Evolutionary conservation across 2,329 filamentous ascomycete genomes (phyloP).

Genomic region (Kalmusia sp.): DNA sequence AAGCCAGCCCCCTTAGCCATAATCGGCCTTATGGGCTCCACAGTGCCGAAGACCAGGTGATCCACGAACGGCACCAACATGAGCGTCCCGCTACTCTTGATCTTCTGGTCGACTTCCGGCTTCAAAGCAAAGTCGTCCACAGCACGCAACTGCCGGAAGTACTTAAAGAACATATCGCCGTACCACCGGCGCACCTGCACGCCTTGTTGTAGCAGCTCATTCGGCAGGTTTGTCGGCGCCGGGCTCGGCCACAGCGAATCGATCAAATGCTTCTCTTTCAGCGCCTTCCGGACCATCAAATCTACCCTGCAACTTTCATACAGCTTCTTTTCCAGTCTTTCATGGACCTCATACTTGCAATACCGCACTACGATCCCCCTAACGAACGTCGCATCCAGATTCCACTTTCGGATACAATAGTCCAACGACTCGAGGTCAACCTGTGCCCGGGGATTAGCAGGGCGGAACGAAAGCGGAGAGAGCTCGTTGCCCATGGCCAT

Average conservation of each 20-base stretch:
- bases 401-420: conserved; percentile 39
- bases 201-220: conserved; percentile 40
- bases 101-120: conserved; percentile 38
- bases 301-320: conserved; percentile 42
- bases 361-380: conserved; percentile 42
- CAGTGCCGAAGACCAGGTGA: conserved; percentile 40
- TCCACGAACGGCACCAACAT: conserved; percentile 45
- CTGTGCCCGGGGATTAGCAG: conserved; percentile 46
- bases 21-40: conserved; percentile 45
- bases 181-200: conserved; percentile 44
- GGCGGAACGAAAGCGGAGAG: conserved; percentile 31
- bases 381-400: conserved; percentile 40
- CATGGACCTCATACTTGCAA: conserved; percentile 43
- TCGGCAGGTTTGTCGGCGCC: conserved; percentile 31
- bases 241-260: conserved; percentile 45
- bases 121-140: conserved; percentile 40
- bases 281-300: conserved; percentile 45
- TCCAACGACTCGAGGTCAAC: conserved; percentile 45
- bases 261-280: conserved; percentile 47
- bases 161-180: conserved; percentile 48
- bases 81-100: conserved; percentile 39
- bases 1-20: conserved; percentile 40
- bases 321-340: conserved; percentile 46
- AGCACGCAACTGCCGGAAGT: conserved; percentile 39
- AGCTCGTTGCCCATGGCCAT: conserved; percentile 44